Percentiles rank a stretch among this genome's conserved stretches.
Conservation (phyloP, 805 yeast species). For the Candida anglica region DNA sequence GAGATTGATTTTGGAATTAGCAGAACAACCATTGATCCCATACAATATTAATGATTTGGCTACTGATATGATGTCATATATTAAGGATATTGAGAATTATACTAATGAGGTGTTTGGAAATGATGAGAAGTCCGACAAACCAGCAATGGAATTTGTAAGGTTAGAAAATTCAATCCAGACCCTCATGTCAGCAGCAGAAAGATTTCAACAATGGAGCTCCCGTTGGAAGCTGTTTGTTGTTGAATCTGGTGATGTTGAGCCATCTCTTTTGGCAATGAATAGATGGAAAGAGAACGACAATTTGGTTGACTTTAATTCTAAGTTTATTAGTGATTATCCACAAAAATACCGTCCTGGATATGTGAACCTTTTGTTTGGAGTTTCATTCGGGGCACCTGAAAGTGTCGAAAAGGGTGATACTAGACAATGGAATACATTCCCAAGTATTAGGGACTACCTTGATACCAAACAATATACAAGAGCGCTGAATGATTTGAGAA, state of each 20-base stretch:
- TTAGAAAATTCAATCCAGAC: conserved; percentile 21
- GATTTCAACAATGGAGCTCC: conserved; percentile 49
- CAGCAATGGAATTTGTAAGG: conserved; percentile 18
- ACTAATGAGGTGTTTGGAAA: conserved; percentile 18
- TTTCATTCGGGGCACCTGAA: conserved; percentile 54
- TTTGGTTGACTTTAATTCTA: conserved; percentile 50
- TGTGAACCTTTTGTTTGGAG: conserved; percentile 66
- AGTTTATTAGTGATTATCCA: conserved; percentile 44
- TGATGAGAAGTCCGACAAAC: conserved; percentile 9
- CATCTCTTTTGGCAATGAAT: conserved; percentile 63
- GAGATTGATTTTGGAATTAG: conserved; percentile 50
- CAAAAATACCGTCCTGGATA: conserved; percentile 58
- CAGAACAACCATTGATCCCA: conserved; percentile 77
- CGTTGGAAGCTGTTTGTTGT: conserved; percentile 56
- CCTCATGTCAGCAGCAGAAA: conserved; percentile 33
- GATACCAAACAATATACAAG: conserved; percentile 41
- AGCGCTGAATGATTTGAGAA: conserved; percentile 53
- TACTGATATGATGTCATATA: conserved; percentile 37
- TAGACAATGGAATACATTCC: conserved; percentile 64
- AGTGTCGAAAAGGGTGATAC: conserved; percentile 15
- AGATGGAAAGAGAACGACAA: conserved; percentile 83
- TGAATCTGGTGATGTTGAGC: conserved; percentile 56
- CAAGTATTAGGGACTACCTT: conserved; percentile 69
- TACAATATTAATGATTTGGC: conserved; percentile 51
- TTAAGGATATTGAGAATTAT: conserved; percentile 44